Base-by-base conservation (phyloP, 2,329 filamentous ascomycete species). In the Ophiostoma perfectum region DNA sequence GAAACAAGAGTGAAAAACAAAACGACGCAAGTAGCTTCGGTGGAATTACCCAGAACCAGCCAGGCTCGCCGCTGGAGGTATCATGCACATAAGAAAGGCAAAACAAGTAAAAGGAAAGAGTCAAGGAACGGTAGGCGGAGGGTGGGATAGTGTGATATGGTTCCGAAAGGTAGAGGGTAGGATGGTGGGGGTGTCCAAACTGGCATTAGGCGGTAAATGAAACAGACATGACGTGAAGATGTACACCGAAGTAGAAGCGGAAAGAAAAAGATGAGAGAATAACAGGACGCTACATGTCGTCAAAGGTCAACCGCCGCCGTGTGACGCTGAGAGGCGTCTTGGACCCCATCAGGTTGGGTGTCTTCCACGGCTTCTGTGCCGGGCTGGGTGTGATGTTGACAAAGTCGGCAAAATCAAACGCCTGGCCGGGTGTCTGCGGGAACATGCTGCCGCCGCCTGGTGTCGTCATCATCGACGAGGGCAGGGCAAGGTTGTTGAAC, bases 311-410 rank as follows among this genome's bases (percentile, higher is more conserved):
- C 71, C 88, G 84, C 75, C 90, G 86, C 74, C 91, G 82, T n/a
- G 90, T 85, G 64, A 90, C 86, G 73, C 87, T 91, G 69, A 85
- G 76, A 8, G 86, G 86, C 60, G 86, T 88, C 74, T 82, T 83
- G 18, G 80, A 76, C 1, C 70, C 70, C 7, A 71, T 60, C 42
- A 83, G 81, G 41, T 86, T 83, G 11, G 92, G 93, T 0, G 93
- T 96, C 77, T 90, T 92, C 91, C 93, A 97, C 9, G 88, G 85
- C 73, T 88, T 92, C 80, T 97, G 95, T 39, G 92, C 95, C 27
- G 95, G 95, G 75, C 92, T 97, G 0, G 95, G 95, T 6, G 95
- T 97, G 77, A 98, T 94, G 79, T 98, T 97, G 76, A 98, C 90
- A 79, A 97, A 99, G 76, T 99, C 95, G 66, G 93, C 88, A 80